Evolutionary conservation across 2,329 filamentous ascomycete species (phyloP).

Genomic region (Colletotrichum eremochloae): DNA sequence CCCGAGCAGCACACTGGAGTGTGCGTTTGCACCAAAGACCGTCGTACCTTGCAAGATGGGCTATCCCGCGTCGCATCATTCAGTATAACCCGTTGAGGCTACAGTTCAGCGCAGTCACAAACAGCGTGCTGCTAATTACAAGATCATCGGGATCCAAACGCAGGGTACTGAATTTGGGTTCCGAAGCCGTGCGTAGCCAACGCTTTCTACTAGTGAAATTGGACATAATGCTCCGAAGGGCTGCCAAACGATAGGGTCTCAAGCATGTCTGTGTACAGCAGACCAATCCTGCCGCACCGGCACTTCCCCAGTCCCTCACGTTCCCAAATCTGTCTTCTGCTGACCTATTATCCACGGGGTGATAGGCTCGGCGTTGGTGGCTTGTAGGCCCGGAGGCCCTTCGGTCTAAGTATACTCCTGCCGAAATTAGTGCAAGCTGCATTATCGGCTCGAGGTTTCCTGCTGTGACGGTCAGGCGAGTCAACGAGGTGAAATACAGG

Average conservation of each 20-base stretch:
- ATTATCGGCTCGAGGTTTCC: constrained; percentile 6
- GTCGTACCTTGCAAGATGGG: background rate
- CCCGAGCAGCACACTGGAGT: background rate
- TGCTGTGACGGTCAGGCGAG: background rate
- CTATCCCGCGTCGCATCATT: background rate
- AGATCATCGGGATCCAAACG: background rate
- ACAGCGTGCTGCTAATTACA: background rate
- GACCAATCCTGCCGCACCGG: background rate
- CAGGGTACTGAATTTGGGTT: background rate
- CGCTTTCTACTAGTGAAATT: constrained; percentile 5
- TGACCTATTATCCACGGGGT: background rate
- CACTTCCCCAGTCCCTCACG: background rate
- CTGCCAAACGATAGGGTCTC: background rate
- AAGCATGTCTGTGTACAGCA: constrained; percentile 6
- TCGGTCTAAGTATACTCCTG: background rate
- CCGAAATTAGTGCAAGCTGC: constrained; percentile 13
- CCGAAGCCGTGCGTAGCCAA: background rate
- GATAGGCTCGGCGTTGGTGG: background rate
- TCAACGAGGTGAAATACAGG: background rate
- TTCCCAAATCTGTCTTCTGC: background rate
- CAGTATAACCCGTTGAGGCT: background rate
- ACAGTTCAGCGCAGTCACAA: background rate
- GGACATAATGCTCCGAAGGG: background rate
- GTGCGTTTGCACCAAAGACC: background rate
- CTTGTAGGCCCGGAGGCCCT: background rate